Evolutionary conservation across 1,284 basidiomycete genomes (phyloP).

Genomic region (Malassezia psittaci): DNA sequence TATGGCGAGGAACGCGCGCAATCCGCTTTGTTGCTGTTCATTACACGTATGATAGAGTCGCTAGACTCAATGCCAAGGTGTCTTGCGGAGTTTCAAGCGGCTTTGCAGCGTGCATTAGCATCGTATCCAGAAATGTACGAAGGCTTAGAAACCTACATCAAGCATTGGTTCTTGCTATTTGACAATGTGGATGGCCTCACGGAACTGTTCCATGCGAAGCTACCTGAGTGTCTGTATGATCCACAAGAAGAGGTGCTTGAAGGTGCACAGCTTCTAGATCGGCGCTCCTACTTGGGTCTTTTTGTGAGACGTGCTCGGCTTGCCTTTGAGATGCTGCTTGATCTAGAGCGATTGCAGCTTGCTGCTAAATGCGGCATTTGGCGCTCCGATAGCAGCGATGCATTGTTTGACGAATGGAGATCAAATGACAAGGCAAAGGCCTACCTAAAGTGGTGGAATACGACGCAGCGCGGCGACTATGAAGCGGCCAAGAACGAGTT

Average conservation of each 20-base stretch:
- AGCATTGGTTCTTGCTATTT: neutral
- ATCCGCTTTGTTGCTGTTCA: constrained; percentile 3
- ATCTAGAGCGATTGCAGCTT: constrained; percentile 10
- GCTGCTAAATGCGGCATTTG: neutral
- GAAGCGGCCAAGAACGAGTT: constrained; percentile 2
- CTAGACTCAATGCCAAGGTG: constrained; percentile 7
- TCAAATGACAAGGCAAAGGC: constrained; percentile 1
- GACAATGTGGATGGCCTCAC: constrained; percentile 9
- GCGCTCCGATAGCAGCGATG: constrained; percentile 1
- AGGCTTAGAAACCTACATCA: neutral
- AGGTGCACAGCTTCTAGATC: constrained; percentile 4
- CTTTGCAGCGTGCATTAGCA: neutral
- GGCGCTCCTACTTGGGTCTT: constrained; percentile 14
- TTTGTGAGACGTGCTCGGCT: constrained; percentile 15
- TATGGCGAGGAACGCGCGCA: neutral
- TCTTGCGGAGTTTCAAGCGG: neutral
- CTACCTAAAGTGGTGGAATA: constrained; percentile 7
- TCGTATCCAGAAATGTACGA: neutral
- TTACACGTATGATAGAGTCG: constrained; percentile 11
- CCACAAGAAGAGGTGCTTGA: neutral
- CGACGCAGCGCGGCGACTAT: constrained; percentile 11
- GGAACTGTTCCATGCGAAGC: constrained; percentile 7
- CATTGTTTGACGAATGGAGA: constrained; percentile 7
- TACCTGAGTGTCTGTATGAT: constrained; percentile 10
- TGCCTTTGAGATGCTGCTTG: constrained; percentile 14